These are phyloP conservation scores for Terfezia boudieri DNA, from an alignment of 495 filamentous ascomycete genomes.

Conservation along the genomic window DNA sequence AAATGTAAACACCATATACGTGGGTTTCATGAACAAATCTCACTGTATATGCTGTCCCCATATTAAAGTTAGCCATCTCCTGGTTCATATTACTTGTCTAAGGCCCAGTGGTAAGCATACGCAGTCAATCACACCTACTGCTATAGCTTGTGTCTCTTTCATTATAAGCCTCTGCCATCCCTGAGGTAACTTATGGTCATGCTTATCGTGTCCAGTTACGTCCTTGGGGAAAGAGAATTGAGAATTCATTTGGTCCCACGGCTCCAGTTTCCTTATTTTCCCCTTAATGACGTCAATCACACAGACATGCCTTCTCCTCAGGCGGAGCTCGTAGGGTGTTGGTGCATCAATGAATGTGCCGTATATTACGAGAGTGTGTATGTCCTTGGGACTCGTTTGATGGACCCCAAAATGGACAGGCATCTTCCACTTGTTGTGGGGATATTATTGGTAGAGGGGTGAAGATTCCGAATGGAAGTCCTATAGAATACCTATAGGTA, in stretches of 20 bases:
- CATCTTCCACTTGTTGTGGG: not conserved
- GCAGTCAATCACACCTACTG: not conserved
- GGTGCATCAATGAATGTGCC: conserved; percentile 15
- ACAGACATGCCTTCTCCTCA: conserved; percentile 2
- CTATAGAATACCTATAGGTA: not conserved
- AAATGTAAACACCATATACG: not conserved
- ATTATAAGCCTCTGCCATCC: no score
- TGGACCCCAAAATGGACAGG: not conserved
- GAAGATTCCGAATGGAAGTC: not conserved
- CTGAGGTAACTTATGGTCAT: no score
- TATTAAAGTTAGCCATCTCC: not conserved
- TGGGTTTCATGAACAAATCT: not conserved
- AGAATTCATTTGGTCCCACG: no score
- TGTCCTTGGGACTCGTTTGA: not conserved
- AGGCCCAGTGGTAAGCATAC: not conserved
- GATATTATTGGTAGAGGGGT: not conserved
- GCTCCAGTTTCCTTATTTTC: no score
- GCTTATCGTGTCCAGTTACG: no score
- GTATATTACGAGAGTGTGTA: not conserved
- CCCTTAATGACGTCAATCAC: not conserved
- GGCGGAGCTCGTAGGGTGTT: conserved; percentile 3
- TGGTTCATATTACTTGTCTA: not conserved
- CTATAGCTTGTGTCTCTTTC: not conserved
- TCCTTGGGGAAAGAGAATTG: no score
- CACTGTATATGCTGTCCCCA: conserved; percentile 3